Conservation (phyloP, 306 rosid genomes). For the Acmispon strigosus region DNA sequence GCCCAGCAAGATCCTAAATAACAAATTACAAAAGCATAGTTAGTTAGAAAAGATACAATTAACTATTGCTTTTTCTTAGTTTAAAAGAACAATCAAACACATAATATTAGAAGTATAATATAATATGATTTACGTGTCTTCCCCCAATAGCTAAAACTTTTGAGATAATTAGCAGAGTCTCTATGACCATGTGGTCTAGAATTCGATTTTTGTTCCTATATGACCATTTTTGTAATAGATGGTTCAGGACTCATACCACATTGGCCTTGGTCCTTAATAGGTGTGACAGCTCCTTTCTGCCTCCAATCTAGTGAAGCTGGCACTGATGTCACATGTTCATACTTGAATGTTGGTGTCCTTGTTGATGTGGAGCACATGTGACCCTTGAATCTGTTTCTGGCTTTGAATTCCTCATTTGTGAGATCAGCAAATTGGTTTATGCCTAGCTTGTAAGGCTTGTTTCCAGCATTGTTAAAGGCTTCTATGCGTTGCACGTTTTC, state of each 20-base stretch:
- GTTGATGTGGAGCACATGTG: slow-evolving; percentile 14
- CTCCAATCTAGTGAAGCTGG: slow-evolving; percentile 32
- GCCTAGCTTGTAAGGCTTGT: slow-evolving; percentile 29
- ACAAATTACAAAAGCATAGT: not conserved
- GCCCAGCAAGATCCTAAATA: slow-evolving; percentile 32
- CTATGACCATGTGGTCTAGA: too few species aligned
- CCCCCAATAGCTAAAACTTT: too few species aligned
- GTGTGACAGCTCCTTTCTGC: slow-evolving; percentile 32
- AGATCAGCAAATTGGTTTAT: slow-evolving; percentile 34
- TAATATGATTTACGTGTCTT: too few species aligned
- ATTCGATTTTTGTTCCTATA: too few species aligned
- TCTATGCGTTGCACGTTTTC: slow-evolving; percentile 22
- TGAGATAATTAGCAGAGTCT: too few species aligned
- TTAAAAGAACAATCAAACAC: too few species aligned
- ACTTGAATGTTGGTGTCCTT: slow-evolving; percentile 24
- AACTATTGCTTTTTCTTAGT: not conserved
- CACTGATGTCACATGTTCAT: slow-evolving; percentile 18
- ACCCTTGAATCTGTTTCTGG: slow-evolving; percentile 31
- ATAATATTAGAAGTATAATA: too few species aligned
- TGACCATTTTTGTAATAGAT: too few species aligned
- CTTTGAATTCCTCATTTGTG: slow-evolving; percentile 32
- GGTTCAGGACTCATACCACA: slow-evolving; percentile 17
- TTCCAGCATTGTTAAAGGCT: slow-evolving; percentile 26
- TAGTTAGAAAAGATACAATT: not conserved
- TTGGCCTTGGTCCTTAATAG: slow-evolving; percentile 32